Conservation (phyloP, 2,329 filamentous ascomycete species). For the Scedosporium aurantiacum region DNA sequence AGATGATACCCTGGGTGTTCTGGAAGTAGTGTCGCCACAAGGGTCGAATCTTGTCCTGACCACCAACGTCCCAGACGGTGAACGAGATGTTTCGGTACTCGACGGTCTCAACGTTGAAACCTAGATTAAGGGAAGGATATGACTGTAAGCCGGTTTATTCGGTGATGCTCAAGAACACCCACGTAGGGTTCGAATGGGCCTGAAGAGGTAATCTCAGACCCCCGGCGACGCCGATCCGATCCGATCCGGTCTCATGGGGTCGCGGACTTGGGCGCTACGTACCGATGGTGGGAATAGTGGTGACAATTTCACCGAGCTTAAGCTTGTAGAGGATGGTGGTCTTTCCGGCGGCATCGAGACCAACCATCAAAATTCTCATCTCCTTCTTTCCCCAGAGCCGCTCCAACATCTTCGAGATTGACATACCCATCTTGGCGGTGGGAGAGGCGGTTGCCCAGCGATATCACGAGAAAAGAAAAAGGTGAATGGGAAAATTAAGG, state of each 20-base stretch:
- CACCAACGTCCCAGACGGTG: constrained; percentile 99
- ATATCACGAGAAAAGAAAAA: background rate
- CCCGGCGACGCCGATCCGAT: too few species aligned
- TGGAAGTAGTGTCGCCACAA: constrained; percentile 99
- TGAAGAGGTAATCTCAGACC: background rate
- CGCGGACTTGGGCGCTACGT: constrained; percentile 24
- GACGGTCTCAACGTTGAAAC: constrained; percentile 99
- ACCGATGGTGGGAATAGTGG: constrained; percentile 98
- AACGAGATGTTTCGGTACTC: constrained; percentile 99
- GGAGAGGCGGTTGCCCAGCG: constrained; percentile 11
- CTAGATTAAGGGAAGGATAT: constrained; percentile 27
- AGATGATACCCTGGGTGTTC: constrained; percentile 99
- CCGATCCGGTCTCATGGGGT: background rate
- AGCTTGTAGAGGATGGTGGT: constrained; percentile 99
- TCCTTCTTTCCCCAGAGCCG: constrained; percentile 99
- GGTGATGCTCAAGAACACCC: too few species aligned
- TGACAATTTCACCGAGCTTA: constrained; percentile 98
- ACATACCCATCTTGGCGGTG: constrained; percentile 69
- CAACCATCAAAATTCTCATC: constrained; percentile 99
- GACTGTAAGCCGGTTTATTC: background rate
- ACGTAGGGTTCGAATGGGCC: background rate
- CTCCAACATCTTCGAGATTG: constrained; percentile 93
- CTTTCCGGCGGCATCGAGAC: constrained; percentile 98
- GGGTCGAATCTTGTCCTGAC: constrained; percentile 99
- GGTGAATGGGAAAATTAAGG: background rate